These are phyloP conservation scores for Rhododendron griersonianum DNA, from an alignment of 148 eudicot species.

Conservation along the genomic window DNA sequence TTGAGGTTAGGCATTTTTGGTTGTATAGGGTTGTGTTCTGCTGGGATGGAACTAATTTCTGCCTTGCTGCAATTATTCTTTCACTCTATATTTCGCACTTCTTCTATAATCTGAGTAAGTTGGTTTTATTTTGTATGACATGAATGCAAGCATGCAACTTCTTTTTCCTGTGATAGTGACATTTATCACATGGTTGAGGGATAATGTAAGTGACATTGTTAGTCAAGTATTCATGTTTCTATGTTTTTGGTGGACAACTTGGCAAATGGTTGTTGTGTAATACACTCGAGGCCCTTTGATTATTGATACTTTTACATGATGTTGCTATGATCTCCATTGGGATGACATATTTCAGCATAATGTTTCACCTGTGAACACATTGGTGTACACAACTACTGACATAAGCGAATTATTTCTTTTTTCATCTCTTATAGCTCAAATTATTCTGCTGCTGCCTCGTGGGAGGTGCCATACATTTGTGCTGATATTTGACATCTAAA, in stretches of 20 bases:
- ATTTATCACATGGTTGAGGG: background rate
- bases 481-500: slow-evolving; percentile 16
- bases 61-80: background rate
- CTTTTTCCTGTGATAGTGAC: background rate
- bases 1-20: background rate
- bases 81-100: background rate
- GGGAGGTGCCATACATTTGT: background rate
- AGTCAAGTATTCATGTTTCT: background rate
- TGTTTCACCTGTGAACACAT: background rate
- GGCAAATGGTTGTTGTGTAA: background rate
- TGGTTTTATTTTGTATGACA: background rate
- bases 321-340: background rate
- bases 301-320: background rate
- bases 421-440: background rate
- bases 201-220: background rate
- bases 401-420: background rate
- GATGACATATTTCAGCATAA: background rate
- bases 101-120: background rate
- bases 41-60: background rate
- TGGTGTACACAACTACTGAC: background rate
- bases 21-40: background rate
- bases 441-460: slow-evolving; percentile 4
- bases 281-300: background rate
- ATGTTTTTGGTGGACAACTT: background rate
- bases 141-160: background rate